phyloP scores from a whole-genome alignment of 177 flowering plant species.

The Tripterygium wilfordii region DNA sequence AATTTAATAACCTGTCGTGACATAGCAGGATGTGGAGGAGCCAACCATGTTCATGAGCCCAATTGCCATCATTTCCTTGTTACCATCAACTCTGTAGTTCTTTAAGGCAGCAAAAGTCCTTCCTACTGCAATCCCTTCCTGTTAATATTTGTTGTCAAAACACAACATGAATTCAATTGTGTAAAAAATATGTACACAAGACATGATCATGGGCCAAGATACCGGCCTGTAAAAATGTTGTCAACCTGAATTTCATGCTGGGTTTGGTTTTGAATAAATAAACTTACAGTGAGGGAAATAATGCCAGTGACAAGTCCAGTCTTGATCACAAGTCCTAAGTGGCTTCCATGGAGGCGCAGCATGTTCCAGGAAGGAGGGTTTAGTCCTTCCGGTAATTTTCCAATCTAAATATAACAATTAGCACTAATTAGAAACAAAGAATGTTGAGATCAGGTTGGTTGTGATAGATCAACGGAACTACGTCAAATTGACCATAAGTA shows the following conservation, averaged over 20 bases:
- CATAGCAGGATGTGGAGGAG: constrained; percentile 80
- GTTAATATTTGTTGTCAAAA: constrained; percentile 9
- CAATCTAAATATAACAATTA: no score
- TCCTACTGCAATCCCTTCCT: constrained; percentile 98
- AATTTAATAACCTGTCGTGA: constrained; percentile 88
- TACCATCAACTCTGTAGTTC: constrained; percentile 85
- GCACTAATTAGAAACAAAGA: no score
- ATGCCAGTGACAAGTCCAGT: constrained; percentile 91
- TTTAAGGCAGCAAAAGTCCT: constrained; percentile 85
- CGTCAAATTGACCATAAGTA: no score
- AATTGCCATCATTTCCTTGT: constrained; percentile 96
- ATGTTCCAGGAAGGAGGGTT: constrained; percentile 86
- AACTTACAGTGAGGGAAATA: constrained; percentile 82
- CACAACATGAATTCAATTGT: neutral
- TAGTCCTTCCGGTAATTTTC: constrained; percentile 65
- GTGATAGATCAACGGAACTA: no score
- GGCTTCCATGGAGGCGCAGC: constrained; percentile 49
- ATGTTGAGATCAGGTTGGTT: no score
- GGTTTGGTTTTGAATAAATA: no score
- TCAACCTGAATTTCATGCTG: no score
- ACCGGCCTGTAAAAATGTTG: no score
- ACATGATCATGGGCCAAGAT: no score
- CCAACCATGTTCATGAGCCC: constrained; percentile 90
- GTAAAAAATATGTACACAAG: no score
- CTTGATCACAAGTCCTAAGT: constrained; percentile 56